phyloP scores from a whole-genome alignment of 495 filamentous ascomycete species.

The Aspergillus wentii region DNA sequence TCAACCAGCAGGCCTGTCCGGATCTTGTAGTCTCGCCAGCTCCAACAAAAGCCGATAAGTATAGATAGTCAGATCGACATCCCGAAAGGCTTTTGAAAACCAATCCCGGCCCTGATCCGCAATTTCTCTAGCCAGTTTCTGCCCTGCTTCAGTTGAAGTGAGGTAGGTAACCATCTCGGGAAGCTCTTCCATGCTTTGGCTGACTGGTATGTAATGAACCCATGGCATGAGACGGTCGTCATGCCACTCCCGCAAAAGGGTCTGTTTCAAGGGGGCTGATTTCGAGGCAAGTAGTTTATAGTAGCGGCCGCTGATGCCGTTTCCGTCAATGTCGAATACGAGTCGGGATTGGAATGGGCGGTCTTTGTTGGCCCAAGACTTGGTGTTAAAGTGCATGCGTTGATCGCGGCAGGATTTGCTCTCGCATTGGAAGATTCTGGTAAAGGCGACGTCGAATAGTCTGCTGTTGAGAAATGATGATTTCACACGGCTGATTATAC shows the following conservation, averaged over 20 bases:
- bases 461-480: slow-evolving; percentile 4
- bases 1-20: slow-evolving; percentile 1
- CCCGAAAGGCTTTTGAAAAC: slow-evolving; percentile 28
- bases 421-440: slow-evolving; percentile 1
- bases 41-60: slow-evolving; percentile 39
- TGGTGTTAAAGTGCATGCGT: background rate
- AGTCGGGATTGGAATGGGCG: slow-evolving; percentile 16
- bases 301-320: slow-evolving; percentile 47
- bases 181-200: slow-evolving; percentile 39
- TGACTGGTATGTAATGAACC: slow-evolving; percentile 50
- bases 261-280: slow-evolving; percentile 41
- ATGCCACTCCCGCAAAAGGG: slow-evolving; percentile 53
- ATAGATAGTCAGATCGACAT: slow-evolving; percentile 34
- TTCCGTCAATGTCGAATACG: slow-evolving; percentile 52
- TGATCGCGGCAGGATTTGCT: slow-evolving; percentile 1
- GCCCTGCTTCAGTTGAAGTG: slow-evolving; percentile 26
- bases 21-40: slow-evolving; percentile 29
- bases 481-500: background rate
- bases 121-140: slow-evolving; percentile 28
- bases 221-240: slow-evolving; percentile 50
- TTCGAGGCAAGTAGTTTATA: slow-evolving; percentile 41
- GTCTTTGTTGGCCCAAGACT: slow-evolving; percentile 8
- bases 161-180: slow-evolving; percentile 37
- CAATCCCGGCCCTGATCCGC: slow-evolving; percentile 38
- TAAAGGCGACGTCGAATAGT: slow-evolving; percentile 3